phyloP scores from a whole-genome alignment of 495 filamentous ascomycete genomes.

The Rhizodiscina lignyota region DNA sequence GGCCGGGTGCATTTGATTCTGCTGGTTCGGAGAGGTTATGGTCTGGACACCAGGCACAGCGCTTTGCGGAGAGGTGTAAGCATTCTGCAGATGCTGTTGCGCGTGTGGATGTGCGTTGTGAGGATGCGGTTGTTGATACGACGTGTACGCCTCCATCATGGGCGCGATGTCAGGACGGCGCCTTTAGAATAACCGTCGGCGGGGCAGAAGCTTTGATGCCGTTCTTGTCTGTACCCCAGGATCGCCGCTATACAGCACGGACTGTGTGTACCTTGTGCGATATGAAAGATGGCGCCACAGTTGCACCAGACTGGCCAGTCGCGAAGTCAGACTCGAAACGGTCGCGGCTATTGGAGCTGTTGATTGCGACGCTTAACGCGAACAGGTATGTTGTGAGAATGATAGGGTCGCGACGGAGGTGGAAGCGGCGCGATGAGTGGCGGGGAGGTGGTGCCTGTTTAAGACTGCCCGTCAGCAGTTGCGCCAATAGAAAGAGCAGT shows the following conservation, averaged over 20 bases:
- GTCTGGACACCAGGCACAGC: conserved; percentile 20
- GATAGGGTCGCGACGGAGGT: conserved; percentile 4
- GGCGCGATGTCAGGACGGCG: conserved; percentile 7
- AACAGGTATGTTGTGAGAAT: conserved; percentile 1
- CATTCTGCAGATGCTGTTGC: conserved; percentile 35
- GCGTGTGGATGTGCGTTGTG: conserved; percentile 34
- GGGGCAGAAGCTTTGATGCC: neutral
- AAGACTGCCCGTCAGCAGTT: no score
- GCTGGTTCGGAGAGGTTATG: conserved; percentile 43
- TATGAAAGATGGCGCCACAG: conserved; percentile 1
- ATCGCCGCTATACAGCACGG: conserved; percentile 11
- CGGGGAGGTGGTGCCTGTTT: conserved; percentile 12
- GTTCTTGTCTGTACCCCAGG: conserved; percentile 7
- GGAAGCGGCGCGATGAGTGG: conserved; percentile 9
- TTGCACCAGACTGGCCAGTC: conserved; percentile 2
- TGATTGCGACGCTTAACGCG: conserved; percentile 6
- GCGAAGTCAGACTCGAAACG: neutral
- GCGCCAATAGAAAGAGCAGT: no score
- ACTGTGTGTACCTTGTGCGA: neutral
- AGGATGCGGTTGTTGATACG: conserved; percentile 42
- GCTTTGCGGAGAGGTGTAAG: conserved; percentile 27
- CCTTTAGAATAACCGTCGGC: conserved; percentile 8
- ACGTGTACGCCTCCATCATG: conserved; percentile 51
- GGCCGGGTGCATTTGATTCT: conserved; percentile 31
- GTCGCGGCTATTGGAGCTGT: conserved; percentile 10